Evolutionary conservation across 2,329 filamentous ascomycete genomes (phyloP).

Genomic region (Microcera coccophila): DNA sequence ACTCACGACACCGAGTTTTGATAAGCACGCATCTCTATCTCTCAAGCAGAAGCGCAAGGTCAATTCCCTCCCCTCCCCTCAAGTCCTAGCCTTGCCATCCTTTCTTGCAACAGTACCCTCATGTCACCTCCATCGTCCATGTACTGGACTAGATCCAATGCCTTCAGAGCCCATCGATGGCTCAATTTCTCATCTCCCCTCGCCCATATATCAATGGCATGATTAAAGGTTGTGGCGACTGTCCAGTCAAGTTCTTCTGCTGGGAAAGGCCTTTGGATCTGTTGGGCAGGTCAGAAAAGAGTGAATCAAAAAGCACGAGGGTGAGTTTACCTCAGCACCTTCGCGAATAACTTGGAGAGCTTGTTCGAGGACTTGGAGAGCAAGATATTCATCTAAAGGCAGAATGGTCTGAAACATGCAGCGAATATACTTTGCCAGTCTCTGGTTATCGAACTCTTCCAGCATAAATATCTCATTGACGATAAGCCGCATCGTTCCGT

Average conservation of each 20-base stretch:
- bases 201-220: slow-evolving; percentile 62
- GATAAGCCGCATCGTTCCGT: slow-evolving; percentile 58
- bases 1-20: too few relatives aligned
- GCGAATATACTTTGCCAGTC: slow-evolving; percentile 72
- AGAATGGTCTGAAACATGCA: slow-evolving; percentile 70
- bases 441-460: slow-evolving; percentile 52
- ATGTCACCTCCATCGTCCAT: slow-evolving; percentile 51
- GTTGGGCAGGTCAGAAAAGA: not conserved
- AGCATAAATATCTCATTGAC: slow-evolving; percentile 64
- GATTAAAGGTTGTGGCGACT: slow-evolving; percentile 65
- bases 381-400: slow-evolving; percentile 50
- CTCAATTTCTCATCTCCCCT: slow-evolving; percentile 52
- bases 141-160: slow-evolving; percentile 58
- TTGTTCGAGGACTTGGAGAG: slow-evolving; percentile 62
- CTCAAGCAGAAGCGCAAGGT: too few relatives aligned
- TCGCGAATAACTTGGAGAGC: slow-evolving; percentile 51
- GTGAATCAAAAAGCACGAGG: slow-evolving; percentile 3
- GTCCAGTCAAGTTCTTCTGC: slow-evolving; percentile 71
- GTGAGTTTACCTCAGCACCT: slow-evolving; percentile 40
- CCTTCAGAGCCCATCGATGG: slow-evolving; percentile 59
- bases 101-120: slow-evolving; percentile 41
- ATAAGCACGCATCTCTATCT: too few relatives aligned
- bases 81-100: slow-evolving; percentile 39
- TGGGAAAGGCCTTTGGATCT: slow-evolving; percentile 54
- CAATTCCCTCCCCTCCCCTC: too few relatives aligned